These are phyloP conservation scores for Chaetomium sp. DNA, from an alignment of 2,329 filamentous ascomycete species.

Conservation along the genomic window DNA sequence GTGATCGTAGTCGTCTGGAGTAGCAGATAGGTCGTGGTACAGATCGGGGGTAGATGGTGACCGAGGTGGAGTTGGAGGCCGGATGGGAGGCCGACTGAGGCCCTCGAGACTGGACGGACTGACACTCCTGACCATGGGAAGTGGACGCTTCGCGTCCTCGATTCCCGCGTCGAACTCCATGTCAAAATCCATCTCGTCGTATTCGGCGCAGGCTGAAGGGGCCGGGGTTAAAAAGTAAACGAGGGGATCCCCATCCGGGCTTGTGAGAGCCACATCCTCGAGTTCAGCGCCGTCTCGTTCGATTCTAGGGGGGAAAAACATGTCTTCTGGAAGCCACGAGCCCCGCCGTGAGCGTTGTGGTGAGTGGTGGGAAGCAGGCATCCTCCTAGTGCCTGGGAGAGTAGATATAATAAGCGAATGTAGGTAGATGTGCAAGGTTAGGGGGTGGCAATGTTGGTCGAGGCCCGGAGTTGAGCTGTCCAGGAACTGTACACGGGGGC, in stretches of 20 bases:
- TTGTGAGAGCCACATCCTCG: conserved; percentile 32
- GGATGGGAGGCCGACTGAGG: conserved; percentile 39
- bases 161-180: conserved; percentile 53
- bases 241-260: conserved; percentile 47
- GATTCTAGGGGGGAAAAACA: conserved; percentile 39
- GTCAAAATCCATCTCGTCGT: conserved; percentile 33
- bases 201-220: conserved; percentile 32
- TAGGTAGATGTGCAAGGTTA: neutral
- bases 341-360: conserved; percentile 34
- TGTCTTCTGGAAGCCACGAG: conserved; percentile 48
- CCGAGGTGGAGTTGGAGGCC: conserved; percentile 34
- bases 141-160: conserved; percentile 41
- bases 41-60: conserved; percentile 33
- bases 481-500: no score
- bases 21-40: conserved; percentile 37
- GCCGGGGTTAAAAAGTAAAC: conserved; percentile 51
- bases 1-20: conserved; percentile 37
- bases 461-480: no score
- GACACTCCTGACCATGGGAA: conserved; percentile 45
- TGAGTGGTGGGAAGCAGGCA: conserved; percentile 30
- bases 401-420: neutral
- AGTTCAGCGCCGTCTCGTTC: conserved; percentile 40
- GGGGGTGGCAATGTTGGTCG: no score
- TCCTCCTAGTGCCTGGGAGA: conserved; percentile 17
- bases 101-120: conserved; percentile 51